Evolutionary conservation across 2,329 filamentous ascomycete species (phyloP).

Genomic region (Davidsoniella virescens): DNA sequence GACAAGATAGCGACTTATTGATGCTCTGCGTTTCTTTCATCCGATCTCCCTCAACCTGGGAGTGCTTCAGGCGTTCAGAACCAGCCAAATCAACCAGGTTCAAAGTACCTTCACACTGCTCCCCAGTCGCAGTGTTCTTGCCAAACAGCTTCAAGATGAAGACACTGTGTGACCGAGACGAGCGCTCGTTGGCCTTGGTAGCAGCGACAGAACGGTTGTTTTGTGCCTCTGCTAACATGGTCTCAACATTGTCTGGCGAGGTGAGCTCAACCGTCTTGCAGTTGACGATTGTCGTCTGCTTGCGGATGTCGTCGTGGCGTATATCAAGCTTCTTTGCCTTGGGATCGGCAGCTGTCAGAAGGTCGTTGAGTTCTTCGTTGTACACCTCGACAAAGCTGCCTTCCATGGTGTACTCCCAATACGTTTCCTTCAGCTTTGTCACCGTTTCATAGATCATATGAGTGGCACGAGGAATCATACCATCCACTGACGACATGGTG

Average conservation of each 20-base stretch:
- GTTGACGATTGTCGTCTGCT: slow-evolving; percentile 69
- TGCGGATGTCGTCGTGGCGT: slow-evolving; percentile 65
- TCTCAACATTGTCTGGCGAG: slow-evolving; percentile 63
- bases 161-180: slow-evolving; percentile 85
- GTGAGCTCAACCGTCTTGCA: slow-evolving; percentile 62
- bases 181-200: slow-evolving; percentile 93
- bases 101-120: slow-evolving; percentile 79
- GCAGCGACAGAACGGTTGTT: slow-evolving; percentile 84
- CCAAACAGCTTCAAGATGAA: slow-evolving; percentile 73
- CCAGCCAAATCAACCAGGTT: slow-evolving; percentile 94
- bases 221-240: slow-evolving; percentile 63
- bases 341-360: slow-evolving; percentile 44
- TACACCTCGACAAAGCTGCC: slow-evolving; percentile 96
- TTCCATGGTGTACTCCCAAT: slow-evolving; percentile 88
- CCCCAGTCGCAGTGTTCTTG: slow-evolving; percentile 58
- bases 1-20: slow-evolving; percentile 81
- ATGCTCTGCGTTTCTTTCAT: slow-evolving; percentile 94
- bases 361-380: slow-evolving; percentile 89
- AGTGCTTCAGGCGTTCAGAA: slow-evolving; percentile 78
- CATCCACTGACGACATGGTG: slow-evolving; percentile 81
- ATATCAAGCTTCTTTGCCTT: slow-evolving; percentile 75
- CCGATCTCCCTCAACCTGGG: slow-evolving; percentile 68
- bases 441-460: slow-evolving; percentile 88
- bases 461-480: slow-evolving; percentile 89
- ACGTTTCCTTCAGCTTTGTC: slow-evolving; percentile 68